Base-by-base conservation (phyloP, 305 asterid genomes). In the Rubia occidens region DNA sequence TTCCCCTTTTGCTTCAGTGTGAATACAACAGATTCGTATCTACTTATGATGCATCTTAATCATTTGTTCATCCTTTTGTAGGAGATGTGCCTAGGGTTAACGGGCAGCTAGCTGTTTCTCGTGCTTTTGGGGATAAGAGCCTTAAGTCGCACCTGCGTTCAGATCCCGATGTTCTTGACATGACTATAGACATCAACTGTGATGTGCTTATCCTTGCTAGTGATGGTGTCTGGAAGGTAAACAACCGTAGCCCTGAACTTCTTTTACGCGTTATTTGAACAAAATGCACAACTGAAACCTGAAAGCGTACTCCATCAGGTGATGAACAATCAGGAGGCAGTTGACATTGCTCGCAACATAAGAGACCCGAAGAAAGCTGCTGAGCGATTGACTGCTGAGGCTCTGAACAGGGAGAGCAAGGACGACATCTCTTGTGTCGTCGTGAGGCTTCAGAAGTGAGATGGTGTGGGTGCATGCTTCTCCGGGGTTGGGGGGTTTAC, bases 201-300 rank as follows among this genome's bases (percentile, higher is more conserved):
- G 85, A 81, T 20, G 18, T 78, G 51, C 82, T 81, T 56, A 66
- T 81, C 72, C 80, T 81, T 39, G 85, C 78, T 20, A 78, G 82
- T 54, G 85, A 81, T 72, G 85, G 82, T 54, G 70, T 78, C 60
- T 81, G 85, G 85, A 81, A 81, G 85, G 85, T 81, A 61, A 72
- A 62, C 70, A 32, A 40, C 43, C 62, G 54, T 47, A 37, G 11
- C 2, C 21, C 56, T 49, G 15, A 10, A 21, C 70, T 26, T 71
- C 63, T 40, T 56, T 49, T 10, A 59, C 35, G 21, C 13, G 5
- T 43, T 18, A n/a, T 60, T 11, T n/a, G 13, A 17, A n/a, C 35
- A 17, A 20, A 44, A 3, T 21, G 24, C 13, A 5, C 37, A 42
- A 40, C n/a, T 5, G 13, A 11, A 43, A 18, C 47, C 15, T 18